phyloP scores from a whole-genome alignment of 352 stramenopile genomes.

The Globisporangium heterothallicum region DNA sequence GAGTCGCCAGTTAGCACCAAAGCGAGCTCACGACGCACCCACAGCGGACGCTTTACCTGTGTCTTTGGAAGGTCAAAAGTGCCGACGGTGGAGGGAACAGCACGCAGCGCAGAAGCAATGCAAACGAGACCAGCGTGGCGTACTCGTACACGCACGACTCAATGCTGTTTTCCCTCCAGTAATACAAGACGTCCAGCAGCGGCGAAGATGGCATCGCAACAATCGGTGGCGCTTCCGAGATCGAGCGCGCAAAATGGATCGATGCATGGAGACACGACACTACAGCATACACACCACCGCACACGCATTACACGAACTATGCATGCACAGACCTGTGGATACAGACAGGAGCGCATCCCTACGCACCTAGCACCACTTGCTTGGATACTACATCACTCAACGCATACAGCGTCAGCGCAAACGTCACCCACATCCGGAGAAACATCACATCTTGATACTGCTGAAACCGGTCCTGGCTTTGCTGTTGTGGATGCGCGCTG shows the following conservation, averaged over 20 bases:
- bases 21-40: neutral
- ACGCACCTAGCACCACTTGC: slow-evolving; percentile 11
- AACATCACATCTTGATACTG: slow-evolving; percentile 9
- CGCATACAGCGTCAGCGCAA: slow-evolving; percentile 10
- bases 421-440: slow-evolving; percentile 17
- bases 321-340: neutral
- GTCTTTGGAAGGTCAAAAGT: slow-evolving; percentile 22
- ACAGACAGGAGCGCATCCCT: neutral
- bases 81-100: slow-evolving; percentile 33
- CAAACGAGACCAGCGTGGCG: slow-evolving; percentile 23
- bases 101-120: slow-evolving; percentile 29
- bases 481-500: neutral
- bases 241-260: slow-evolving; percentile 13
- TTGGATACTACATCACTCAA: slow-evolving; percentile 12
- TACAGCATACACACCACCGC: neutral
- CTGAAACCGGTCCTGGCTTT: neutral
- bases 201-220: neutral
- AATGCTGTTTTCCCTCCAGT: slow-evolving; percentile 6
- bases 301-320: too few relatives aligned
- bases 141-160: slow-evolving; percentile 22
- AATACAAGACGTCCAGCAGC: neutral
- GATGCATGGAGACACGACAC: slow-evolving; percentile 14
- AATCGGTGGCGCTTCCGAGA: slow-evolving; percentile 3
- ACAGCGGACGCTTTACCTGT: slow-evolving; percentile 27
- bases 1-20: neutral